Percentiles rank a stretch among this genome's conserved stretches.
Conservation (phyloP, 139 green algal genomes). For the Chlorella sorokiniana region DNA sequence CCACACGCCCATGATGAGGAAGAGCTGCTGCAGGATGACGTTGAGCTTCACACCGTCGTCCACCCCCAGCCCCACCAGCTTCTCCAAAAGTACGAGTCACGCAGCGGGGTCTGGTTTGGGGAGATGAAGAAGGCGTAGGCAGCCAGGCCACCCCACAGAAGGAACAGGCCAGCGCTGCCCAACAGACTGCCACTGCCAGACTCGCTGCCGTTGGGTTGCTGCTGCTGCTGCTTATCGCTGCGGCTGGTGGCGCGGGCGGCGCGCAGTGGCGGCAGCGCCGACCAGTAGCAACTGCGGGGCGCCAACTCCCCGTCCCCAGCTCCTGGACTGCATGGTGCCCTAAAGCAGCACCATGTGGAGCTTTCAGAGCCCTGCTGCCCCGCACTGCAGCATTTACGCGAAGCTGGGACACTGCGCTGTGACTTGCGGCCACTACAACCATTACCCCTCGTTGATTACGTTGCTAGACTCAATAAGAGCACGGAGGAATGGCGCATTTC, state of each 20-base stretch:
- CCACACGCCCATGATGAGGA: slow-evolving; percentile 84
- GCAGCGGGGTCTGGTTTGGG: slow-evolving; percentile 82
- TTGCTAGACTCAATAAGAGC: too few species aligned
- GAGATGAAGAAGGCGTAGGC: slow-evolving; percentile 70
- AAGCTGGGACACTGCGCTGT: too few species aligned
- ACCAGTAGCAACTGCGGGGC: not conserved
- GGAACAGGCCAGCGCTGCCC: slow-evolving; percentile 33
- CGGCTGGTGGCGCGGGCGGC: not conserved
- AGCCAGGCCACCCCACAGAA: slow-evolving; percentile 40
- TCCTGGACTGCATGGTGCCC: not conserved
- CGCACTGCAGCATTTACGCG: too few species aligned
- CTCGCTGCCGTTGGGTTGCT: not conserved
- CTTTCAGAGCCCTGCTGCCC: too few species aligned
- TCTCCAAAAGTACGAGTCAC: slow-evolving; percentile 74
- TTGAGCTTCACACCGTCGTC: slow-evolving; percentile 59
- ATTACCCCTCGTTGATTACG: too few species aligned
- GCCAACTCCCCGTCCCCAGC: too few species aligned
- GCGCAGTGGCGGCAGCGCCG: too few species aligned
- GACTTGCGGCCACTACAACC: too few species aligned
- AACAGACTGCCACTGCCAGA: slow-evolving; percentile 6
- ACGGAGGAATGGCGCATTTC: too few species aligned
- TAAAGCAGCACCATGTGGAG: too few species aligned
- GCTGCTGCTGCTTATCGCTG: not conserved
- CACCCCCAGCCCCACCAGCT: slow-evolving; percentile 57
- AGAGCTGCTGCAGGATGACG: slow-evolving; percentile 68